Percentiles rank a stretch among this genome's conserved stretches.
Conservation (phyloP, 2,329 filamentous ascomycete species). For the Hypoxylon sp. region DNA sequence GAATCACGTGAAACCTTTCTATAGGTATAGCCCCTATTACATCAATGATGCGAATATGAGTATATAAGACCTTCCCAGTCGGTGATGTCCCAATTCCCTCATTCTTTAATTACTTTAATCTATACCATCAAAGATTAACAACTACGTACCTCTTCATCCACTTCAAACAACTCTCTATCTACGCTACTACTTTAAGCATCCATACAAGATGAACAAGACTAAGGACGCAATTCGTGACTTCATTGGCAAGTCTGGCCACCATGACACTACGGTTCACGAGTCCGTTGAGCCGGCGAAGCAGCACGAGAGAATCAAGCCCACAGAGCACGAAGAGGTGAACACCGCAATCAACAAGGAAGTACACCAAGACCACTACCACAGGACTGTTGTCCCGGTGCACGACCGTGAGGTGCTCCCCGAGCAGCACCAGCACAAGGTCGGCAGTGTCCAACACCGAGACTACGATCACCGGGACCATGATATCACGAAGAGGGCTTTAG, state of each 20-base stretch:
- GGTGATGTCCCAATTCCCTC: too few relatives aligned
- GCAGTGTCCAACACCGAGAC: conserved; percentile 66
- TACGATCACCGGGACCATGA: conserved; percentile 67
- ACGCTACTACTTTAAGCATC: background rate
- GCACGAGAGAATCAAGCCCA: conserved; percentile 67
- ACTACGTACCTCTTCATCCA: too few relatives aligned
- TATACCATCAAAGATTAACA: too few relatives aligned
- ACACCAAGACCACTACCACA: conserved; percentile 77
- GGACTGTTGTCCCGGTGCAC: conserved; percentile 70
- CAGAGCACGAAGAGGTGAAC: conserved; percentile 67
- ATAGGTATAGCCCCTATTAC: too few relatives aligned
- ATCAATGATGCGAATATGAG: too few relatives aligned
- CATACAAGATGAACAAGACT: conserved; percentile 67
- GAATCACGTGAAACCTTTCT: too few relatives aligned
- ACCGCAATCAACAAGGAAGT: conserved; percentile 73
- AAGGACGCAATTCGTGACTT: conserved; percentile 70
- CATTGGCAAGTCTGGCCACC: conserved; percentile 67
- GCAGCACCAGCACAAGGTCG: conserved; percentile 67
- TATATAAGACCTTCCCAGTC: too few relatives aligned
- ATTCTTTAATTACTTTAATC: too few relatives aligned
- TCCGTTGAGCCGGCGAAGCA: conserved; percentile 67
- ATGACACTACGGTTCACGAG: conserved; percentile 76
- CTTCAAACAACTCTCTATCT: background rate
- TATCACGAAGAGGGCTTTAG: conserved; percentile 56
- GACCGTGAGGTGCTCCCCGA: conserved; percentile 57